Conservation (phyloP, 805 yeast species). For the Wickerhamomyces hampshirensis region DNA sequence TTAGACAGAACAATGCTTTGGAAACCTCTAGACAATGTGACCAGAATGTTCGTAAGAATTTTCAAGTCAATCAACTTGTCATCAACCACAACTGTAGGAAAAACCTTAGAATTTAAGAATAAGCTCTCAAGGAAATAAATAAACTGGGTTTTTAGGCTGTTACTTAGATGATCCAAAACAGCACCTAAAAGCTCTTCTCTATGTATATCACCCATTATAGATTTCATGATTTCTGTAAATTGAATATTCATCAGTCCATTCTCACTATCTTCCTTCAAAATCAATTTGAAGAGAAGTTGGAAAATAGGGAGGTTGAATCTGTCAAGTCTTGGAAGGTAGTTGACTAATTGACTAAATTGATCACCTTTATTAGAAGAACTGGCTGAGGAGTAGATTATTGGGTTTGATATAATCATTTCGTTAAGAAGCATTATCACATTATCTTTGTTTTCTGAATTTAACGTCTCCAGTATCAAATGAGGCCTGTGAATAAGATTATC, state of each 20-base stretch:
- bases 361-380: not conserved
- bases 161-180: conserved; percentile 34
- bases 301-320: conserved; percentile 39
- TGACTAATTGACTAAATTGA: conserved; percentile 7
- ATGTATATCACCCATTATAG: conserved; percentile 4
- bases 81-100: conserved; percentile 27
- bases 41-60: conserved; percentile 15
- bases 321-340: conserved; percentile 25
- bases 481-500: conserved; percentile 15
- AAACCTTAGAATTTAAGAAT: conserved; percentile 35
- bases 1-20: conserved; percentile 23
- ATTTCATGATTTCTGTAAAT: conserved; percentile 8
- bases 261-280: conserved; percentile 15
- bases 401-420: conserved; percentile 6
- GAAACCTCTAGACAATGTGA: conserved; percentile 16
- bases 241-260: conserved; percentile 10
- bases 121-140: conserved; percentile 35
- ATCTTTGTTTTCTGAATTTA: not conserved
- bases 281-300: conserved; percentile 34
- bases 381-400: not conserved
- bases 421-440: conserved; percentile 7
- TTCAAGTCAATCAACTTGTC: conserved; percentile 9
- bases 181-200: conserved; percentile 27
- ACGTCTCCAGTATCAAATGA: not conserved
- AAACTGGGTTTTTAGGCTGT: conserved; percentile 27